Base-by-base conservation (phyloP, 495 filamentous ascomycete species). In the Hyaloscypha variabilis region DNA sequence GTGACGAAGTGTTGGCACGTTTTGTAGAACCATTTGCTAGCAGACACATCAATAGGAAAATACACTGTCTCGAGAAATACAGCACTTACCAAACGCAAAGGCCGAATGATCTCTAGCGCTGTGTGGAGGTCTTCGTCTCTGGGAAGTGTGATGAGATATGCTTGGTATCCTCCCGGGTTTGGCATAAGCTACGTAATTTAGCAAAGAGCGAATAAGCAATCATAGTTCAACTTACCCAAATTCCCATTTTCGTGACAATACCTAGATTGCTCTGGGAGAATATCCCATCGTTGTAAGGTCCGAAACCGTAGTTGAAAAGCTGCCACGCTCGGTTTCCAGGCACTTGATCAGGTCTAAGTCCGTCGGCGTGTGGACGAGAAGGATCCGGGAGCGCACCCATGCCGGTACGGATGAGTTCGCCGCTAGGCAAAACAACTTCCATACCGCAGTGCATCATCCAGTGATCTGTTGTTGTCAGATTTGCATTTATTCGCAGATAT, bases 181-280 rank as follows among this genome's bases (percentile, higher is more conserved):
- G 83, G 83, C 83, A 86, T 84, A 23, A 80, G 66, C 42, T 77
- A 73, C 3, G 21, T 4, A 36, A 23, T 10, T 65, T 28, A 69
- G 42, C 19, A 46, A 8, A 23, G 58, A 46, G 8, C 5, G 6
- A 42, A 55, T 6, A 17, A 23, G 2, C 3, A 17, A 42, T 31
- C 21, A 36, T 6, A 58, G 28, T 46, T 46, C 39, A 51, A 49
- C 56, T 50, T 11, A 80, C 63, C 77, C 79, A 80, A 57, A 88
- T 76, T 10, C 85, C 84, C 79, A 88, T 83, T 72, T 87, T 86
- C 1, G 77, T 81, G 2, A 87, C 83, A 55, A 88, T 87, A 24
- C 84, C 86, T 53, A 83, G 77, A 68, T 82, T 85, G 67, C 73
- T 78, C 69, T 88, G 86, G 0, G 78, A 76, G 72, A 88, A 88